Base-by-base conservation (phyloP, 2,329 filamentous ascomycete genomes). In the Exserohilum rostratum region DNA sequence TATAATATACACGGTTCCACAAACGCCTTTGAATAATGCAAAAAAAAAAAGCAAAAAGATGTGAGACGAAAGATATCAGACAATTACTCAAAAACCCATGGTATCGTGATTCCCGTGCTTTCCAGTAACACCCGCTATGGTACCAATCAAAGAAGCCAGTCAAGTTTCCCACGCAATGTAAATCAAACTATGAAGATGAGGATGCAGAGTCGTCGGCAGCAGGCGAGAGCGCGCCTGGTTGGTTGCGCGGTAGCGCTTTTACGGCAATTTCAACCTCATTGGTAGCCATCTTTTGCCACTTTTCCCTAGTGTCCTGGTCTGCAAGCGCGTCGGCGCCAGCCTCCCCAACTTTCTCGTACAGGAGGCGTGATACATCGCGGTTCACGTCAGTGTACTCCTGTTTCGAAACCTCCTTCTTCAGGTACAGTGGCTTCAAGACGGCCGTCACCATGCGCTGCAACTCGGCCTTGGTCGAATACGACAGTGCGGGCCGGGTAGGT, bases 311-410 rank as follows among this genome's bases (percentile, higher is more conserved):
- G 25, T 86, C 84, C 18, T 88, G 83, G 66, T 90, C 85, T 4
- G 77, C 70, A 27, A 95, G 81, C 18, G 76, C 77, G 46, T 76
- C 73, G 33, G 81, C 76, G 15, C 72, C 71, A 54, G 70, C 70
- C 55, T 80, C 80, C 5, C 81, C 82, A 22, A 86, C 82, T 42
- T 80, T 79, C 29, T 87, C 91, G 76, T 99, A 99, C 54, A 99
- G 80, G 77, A 89, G 90, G 53, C 91, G 88, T 37, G 91, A 97
- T 30, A 98, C 87, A 56, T 90, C 88, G 58, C 92, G 88, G 72
- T 98, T 98, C 76, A 98, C 96, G 52, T 87, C 86, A 2, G 91
- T 93, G 74, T 96, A 99, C 75, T 97, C 89, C 55, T 96, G 90
- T 64, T 92, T 90, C 15, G 88, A 91, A 58, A 98, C 83, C 59